Evolutionary conservation across 2,329 filamentous ascomycete species (phyloP), one percentile per base, ranked within the genome.

Genomic region (Pyrenochaeta sp.): DNA sequence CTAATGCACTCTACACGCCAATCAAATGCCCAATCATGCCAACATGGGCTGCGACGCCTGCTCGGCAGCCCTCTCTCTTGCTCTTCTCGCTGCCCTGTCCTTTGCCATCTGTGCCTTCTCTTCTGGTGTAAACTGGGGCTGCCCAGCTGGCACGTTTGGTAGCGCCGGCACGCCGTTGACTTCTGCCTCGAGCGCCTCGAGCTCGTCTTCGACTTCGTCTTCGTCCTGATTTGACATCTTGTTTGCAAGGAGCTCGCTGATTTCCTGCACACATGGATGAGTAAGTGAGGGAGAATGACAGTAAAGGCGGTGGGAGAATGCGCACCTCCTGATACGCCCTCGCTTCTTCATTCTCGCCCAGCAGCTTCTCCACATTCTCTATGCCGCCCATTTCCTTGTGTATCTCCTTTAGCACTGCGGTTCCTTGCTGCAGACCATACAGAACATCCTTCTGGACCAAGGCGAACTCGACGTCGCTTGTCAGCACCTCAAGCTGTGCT

Each of bases 361-460:
- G 90, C 66, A 99, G 82, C 82, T 95, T 94, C 84, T 98, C 95
- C 45, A 98, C 92, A 60, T 90, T 88, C 67, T 97, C 93, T 58
- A 99, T 81, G 2, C 95, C 94, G 52, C 94, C 94, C 91, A 99
- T 98, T 81, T 99, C 94, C 68, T 85, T 86, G 74, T 98, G 90
- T 53, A 99, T 98, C 75, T 95, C 90, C 73, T 91, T 88, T 55
- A 99, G 82, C 31, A 98, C 95, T 58, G 85, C 85, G 0, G 93
- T 97, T 35, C 94, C 94, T 80, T 97, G 92, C 77, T 96, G 90
- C 67, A 99, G 77, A 0, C 95, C 95, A 76, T 91, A 97, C 3
- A 99, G 75, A 32, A 99, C 90, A 79, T 98, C 95, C 79, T 97
- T 98, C 76, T 98, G 94, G 63, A 99, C 95, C 21, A 94, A 85